A percentile compares a stretch with the other conserved stretches of the same genome.
Conservation (phyloP, 2,329 filamentous ascomycete species). For the Pseudogymnoascus sp. region DNA sequence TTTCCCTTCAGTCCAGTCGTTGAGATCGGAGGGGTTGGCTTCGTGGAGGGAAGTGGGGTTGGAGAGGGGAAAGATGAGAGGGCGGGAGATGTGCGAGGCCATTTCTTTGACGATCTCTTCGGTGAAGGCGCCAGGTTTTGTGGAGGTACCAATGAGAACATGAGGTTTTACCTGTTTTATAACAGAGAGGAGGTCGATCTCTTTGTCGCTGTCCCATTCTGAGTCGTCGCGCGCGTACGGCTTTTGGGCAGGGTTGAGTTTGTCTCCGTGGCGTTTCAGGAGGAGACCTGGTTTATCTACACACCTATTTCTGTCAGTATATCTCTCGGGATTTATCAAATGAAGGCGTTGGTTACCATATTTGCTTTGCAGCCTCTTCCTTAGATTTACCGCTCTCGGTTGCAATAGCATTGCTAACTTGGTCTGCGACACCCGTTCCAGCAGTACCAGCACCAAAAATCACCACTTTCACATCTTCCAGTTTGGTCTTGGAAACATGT, state of each 20-base stretch:
- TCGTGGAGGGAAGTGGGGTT: slow-evolving; percentile 83
- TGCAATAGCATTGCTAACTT: slow-evolving; percentile 71
- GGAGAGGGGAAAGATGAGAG: slow-evolving; percentile 74
- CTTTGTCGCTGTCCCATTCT: slow-evolving; percentile 54
- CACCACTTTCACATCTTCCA: slow-evolving; percentile 63
- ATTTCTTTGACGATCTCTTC: slow-evolving; percentile 62
- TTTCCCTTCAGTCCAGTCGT: slow-evolving; percentile 69
- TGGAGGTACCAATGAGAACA: slow-evolving; percentile 77
- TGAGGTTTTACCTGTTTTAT: slow-evolving; percentile 68
- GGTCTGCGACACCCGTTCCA: slow-evolving; percentile 78
- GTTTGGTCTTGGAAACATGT: slow-evolving; percentile 57
- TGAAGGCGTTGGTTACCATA: slow-evolving; percentile 48
- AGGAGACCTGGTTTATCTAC: slow-evolving; percentile 77
- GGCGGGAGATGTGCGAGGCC: slow-evolving; percentile 62
- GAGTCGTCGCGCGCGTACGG: slow-evolving; percentile 56
- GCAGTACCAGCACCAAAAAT: slow-evolving; percentile 77
- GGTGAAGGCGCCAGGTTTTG: slow-evolving; percentile 66
- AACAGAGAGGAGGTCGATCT: slow-evolving; percentile 54
- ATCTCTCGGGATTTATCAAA: background rate
- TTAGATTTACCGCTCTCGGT: slow-evolving; percentile 57
- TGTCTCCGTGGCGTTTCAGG: slow-evolving; percentile 51
- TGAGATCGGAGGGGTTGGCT: slow-evolving; percentile 67
- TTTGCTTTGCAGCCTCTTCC: slow-evolving; percentile 69
- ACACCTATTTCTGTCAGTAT: slow-evolving; percentile 44
- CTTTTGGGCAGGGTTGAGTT: slow-evolving; percentile 59